Percentiles rank a stretch among this genome's conserved stretches.
Evolutionary conservation across 768 basidiomycete genomes (phyloP).

Genomic region (Amanita jacksonii): DNA sequence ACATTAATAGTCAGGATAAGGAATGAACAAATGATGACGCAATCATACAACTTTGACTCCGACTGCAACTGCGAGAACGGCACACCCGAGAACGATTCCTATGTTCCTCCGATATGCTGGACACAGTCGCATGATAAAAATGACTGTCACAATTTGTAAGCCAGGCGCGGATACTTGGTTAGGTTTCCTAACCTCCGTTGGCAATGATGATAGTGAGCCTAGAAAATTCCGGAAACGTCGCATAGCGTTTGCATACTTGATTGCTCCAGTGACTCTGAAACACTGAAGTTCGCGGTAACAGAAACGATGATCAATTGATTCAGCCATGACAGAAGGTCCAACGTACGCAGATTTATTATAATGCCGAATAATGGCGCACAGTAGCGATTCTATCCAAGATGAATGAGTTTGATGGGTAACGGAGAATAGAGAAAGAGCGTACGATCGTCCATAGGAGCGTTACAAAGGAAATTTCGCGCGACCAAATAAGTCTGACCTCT

Average conservation of each 20-base stretch:
- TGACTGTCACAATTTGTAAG: constrained; percentile 11
- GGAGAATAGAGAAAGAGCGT: constrained; percentile 4
- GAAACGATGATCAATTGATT: not conserved
- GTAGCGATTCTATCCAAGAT: constrained; percentile 27
- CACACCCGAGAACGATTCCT: constrained; percentile 10
- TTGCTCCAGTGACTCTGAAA: constrained; percentile 26
- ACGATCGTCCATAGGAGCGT: constrained; percentile 24
- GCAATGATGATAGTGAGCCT: constrained; percentile 22
- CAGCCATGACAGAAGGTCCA: not conserved
- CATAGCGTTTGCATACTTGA: constrained; percentile 23
- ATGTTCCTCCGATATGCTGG: constrained; percentile 22
- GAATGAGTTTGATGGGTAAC: not conserved
- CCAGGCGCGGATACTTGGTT: not conserved
- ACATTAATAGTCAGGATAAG: too few species aligned
- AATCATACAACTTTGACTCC: constrained; percentile 27
- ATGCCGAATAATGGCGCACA: constrained; percentile 26
- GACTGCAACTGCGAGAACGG: constrained; percentile 18
- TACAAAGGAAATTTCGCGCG: constrained; percentile 18
- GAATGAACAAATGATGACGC: too few species aligned
- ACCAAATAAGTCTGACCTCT: constrained; percentile 28
- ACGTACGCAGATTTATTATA: constrained; percentile 25
- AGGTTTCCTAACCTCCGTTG: constrained; percentile 19
- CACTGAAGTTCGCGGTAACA: constrained; percentile 11
- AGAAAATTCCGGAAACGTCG: constrained; percentile 26
- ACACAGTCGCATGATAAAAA: constrained; percentile 21